Evolutionary conservation across 306 rosid species (phyloP), one percentile per base, ranked within the genome.

Genomic region (Argentina anserina): DNA sequence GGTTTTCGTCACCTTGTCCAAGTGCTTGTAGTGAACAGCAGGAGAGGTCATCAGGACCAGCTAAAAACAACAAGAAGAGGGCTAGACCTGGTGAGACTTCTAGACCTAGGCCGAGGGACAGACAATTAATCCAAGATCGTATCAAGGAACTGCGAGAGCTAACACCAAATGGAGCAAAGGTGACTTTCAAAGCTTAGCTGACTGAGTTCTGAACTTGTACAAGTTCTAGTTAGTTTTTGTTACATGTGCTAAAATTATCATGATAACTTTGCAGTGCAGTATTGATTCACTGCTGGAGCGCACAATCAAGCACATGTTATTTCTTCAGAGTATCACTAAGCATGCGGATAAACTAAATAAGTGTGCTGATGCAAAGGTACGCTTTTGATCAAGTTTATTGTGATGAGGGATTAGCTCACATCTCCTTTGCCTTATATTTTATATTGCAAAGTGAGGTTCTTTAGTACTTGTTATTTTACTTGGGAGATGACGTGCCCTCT

Each of bases 101-200:
- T 81, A 90, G 96, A 82, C 99, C 99, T 52, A 87, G 99, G 78
- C 99, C 97, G 34, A 90, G 99, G 89, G 99, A 95, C 83, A 83
- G 99, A 70, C 99, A 95, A 76, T 83, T 95, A 84, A 95, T 95
- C 78, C 99, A 95, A 82, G 99, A 95, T 74, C 99, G 99, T 26
- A 91, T 95, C 17, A 92, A 95, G 81, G 99, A 95, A 78, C 85
- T 95, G 72, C 85, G 99, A 75, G 97, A 95, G 74, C 81, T 95
- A 67, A 97, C 90, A 56, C 99, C 99, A 41, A 88, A 74, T 75
- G 99, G 97, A 76, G 91, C 97, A 47, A 95, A 95, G 90, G 99
- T 94, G 84, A 71, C 52, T 65, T 69, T 58, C 66, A 31, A 41
- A 61, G 43, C 42, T 40, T 43, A 37, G 11, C 28, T 67, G 12